These are phyloP conservation scores for Populus simonii DNA, from an alignment of 345 rosid species.

Conservation along the genomic window DNA sequence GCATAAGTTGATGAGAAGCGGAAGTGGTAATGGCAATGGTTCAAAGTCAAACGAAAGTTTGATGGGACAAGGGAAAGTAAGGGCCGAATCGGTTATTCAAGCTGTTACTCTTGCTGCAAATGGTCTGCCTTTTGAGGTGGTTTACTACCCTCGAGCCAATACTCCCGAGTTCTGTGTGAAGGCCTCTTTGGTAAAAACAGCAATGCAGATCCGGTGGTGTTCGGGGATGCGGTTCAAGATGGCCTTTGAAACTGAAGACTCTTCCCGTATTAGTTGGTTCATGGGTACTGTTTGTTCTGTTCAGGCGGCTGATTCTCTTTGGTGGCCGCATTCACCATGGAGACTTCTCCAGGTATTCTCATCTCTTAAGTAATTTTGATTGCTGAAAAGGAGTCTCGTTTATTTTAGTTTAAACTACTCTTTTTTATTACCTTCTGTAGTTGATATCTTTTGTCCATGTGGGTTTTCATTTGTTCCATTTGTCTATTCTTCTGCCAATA, in stretches of 20 bases:
- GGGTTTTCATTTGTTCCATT: background rate
- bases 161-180: constrained; percentile 31
- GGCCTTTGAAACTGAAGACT: constrained; percentile 32
- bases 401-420: background rate
- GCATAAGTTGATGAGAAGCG: constrained; percentile 38
- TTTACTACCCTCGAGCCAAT: constrained; percentile 30
- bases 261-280: constrained; percentile 30
- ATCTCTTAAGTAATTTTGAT: background rate
- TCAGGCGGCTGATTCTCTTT: constrained; percentile 65
- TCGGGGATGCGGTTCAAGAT: constrained; percentile 34
- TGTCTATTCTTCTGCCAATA: background rate
- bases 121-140: constrained; percentile 25
- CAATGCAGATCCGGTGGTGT: constrained; percentile 32
- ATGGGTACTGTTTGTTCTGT: constrained; percentile 32
- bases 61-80: constrained; percentile 18
- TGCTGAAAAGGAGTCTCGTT: background rate
- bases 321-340: constrained; percentile 95
- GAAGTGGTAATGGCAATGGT: constrained; percentile 36
- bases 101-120: constrained; percentile 23
- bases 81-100: constrained; percentile 20
- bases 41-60: constrained; percentile 23
- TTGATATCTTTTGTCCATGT: background rate
- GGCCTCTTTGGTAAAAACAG: constrained; percentile 25
- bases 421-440: background rate
- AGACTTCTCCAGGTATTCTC: constrained; percentile 75